These are phyloP conservation scores for Penicillium crustosum DNA, from an alignment of 2,329 filamentous ascomycete genomes.

Conservation along the genomic window DNA sequence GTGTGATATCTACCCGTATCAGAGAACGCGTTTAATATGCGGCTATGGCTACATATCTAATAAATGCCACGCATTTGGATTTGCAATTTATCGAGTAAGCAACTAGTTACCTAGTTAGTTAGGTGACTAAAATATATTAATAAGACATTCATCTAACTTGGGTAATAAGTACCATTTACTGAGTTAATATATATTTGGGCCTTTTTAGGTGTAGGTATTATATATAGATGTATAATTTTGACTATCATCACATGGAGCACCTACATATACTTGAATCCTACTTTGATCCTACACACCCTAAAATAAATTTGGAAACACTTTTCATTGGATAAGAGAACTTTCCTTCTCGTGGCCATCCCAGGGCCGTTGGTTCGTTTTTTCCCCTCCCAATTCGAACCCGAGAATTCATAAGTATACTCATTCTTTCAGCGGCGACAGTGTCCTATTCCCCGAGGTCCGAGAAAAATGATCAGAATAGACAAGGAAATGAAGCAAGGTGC, in stretches of 20 bases:
- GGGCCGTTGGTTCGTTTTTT: constrained; percentile 12
- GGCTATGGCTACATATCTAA: background rate
- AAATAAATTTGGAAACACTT: constrained; percentile 10
- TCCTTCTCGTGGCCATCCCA: constrained; percentile 33
- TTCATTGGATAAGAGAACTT: constrained; percentile 30
- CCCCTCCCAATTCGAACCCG: constrained; percentile 17
- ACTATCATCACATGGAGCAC: too few relatives aligned
- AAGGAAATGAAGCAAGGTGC: constrained; percentile 27
- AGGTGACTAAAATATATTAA: too few relatives aligned
- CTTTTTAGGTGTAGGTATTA: too few relatives aligned
- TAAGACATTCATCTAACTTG: too few relatives aligned
- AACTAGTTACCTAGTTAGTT: background rate
- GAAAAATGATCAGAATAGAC: constrained; percentile 28
- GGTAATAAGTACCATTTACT: too few relatives aligned
- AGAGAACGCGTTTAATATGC: constrained; percentile 8
- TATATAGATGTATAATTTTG: background rate
- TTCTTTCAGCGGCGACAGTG: constrained; percentile 36
- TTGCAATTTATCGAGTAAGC: background rate
- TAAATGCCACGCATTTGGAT: constrained; percentile 6
- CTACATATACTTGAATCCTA: background rate
- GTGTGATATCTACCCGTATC: constrained; percentile 28
- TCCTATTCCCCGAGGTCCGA: constrained; percentile 39
- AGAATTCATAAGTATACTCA: constrained; percentile 27
- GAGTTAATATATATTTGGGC: too few relatives aligned
- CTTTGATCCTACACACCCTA: too few relatives aligned